Base-by-base conservation (phyloP, 192 early-diverging fungal genomes). In the Coemansia guatemalensis region DNA sequence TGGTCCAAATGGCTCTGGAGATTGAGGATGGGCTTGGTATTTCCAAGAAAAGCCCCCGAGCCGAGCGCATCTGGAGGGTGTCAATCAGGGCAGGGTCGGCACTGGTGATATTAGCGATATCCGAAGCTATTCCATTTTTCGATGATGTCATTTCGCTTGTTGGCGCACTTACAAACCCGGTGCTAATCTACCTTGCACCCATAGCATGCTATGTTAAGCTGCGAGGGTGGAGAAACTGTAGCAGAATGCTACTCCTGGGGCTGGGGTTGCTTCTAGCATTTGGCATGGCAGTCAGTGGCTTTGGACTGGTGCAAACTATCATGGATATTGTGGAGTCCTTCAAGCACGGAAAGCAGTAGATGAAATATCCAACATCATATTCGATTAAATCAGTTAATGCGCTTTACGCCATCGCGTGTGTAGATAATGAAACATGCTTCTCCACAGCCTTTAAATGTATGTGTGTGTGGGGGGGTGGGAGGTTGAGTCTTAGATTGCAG, bases 111-210 rank as follows among this genome's bases (percentile, higher is more conserved):
- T 64, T 81, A 8, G 78, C 80, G 9, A 66, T 90, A 18, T 82
- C 90, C 1, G 80, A 89, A 17, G 85, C 78, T 30, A 73, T 92
- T 7, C 89, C 90, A 4, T 90, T 82, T 68, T 92, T 93, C 59
- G 85, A 88, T 27, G 90, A 92, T 57, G 77, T 91, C 22, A 69
- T 93, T 77, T 85, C 86, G 30, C 72, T 93, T 0, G 65, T 93
- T 25, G 88, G 92, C 4, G 85, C 90, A 0, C 77, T 92, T 23
- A 85, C 88, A 47, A 89, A 87, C 35, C 85, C 83, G 12, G 73
- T 85, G 8, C 67, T 93, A 1, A 86, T 93, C 25, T 91, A 90
- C 63, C 69, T 91, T 11, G 81, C 92, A 55, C 92, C 92, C 0
- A 82, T 92, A 23, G 41, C 88, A 14, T 92, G 86, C 67, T 88